Evolutionary conservation across 306 rosid species (phyloP).

Genomic region (Vigna radiata): DNA sequence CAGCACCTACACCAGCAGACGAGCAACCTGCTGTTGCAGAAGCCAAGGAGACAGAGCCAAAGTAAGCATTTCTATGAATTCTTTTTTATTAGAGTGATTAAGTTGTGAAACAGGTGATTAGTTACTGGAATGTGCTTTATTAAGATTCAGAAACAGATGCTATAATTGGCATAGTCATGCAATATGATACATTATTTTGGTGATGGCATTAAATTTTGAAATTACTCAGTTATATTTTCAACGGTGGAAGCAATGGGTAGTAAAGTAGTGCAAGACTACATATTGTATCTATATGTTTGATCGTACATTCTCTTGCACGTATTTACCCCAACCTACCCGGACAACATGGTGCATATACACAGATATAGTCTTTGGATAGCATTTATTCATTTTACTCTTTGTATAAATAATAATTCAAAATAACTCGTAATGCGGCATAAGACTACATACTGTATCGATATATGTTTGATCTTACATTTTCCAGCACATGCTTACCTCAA

Average conservation of each 20-base stretch:
- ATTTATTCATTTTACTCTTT: not conserved
- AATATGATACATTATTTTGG: not conserved
- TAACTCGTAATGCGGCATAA: not conserved
- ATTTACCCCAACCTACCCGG: too few species aligned
- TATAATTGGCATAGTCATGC: conserved; percentile 6
- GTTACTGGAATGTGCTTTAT: conserved; percentile 18
- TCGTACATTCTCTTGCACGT: too few species aligned
- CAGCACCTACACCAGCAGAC: conserved; percentile 43
- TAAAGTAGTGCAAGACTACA: too few species aligned
- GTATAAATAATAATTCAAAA: not conserved
- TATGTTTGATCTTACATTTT: not conserved
- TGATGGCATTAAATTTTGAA: conserved; percentile 1
- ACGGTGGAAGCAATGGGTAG: conserved; percentile 2
- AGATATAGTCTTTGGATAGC: not conserved
- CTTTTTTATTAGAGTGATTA: conserved; percentile 22
- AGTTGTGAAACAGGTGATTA: conserved; percentile 19
- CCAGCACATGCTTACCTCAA: not conserved
- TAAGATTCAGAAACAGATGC: conserved; percentile 24
- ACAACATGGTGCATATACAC: too few species aligned
- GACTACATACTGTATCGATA: not conserved
- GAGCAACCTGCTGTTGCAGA: conserved; percentile 64
- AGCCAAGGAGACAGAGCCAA: conserved; percentile 65
- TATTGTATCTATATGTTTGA: too few species aligned
- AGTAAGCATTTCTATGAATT: conserved; percentile 60
- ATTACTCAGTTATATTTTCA: not conserved